phyloP scores from a whole-genome alignment of 1,284 basidiomycete species.

The Malassezia slooffiae region DNA sequence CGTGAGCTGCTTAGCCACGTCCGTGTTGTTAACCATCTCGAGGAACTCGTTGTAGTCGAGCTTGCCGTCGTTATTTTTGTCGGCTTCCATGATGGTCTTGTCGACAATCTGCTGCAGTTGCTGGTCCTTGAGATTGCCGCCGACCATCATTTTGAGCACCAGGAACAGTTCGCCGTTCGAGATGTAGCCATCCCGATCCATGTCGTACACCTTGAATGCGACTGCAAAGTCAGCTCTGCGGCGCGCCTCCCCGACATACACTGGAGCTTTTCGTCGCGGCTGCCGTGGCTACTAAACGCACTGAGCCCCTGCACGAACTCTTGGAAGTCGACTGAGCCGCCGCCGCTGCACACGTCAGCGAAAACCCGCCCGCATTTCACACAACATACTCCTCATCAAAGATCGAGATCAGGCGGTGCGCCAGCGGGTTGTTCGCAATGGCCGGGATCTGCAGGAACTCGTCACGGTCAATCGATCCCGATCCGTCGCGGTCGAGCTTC shows the following conservation, averaged over 20 bases:
- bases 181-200: constrained; percentile 91
- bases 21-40: constrained; percentile 92
- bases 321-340: constrained; percentile 96
- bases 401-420: constrained; percentile 95
- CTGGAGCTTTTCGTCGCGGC: constrained; percentile 86
- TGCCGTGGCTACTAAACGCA: constrained; percentile 91
- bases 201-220: constrained; percentile 97
- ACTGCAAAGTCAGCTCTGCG: constrained; percentile 55
- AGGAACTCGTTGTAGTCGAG: constrained; percentile 94
- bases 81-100: constrained; percentile 99
- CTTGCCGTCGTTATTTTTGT: constrained; percentile 92
- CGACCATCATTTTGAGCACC: constrained; percentile 99
- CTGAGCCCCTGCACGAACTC: constrained; percentile 96
- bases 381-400: constrained; percentile 89
- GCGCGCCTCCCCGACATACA: constrained; percentile 56
- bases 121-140: constrained; percentile 97
- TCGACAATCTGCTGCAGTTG: constrained; percentile 99
- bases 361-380: too few relatives aligned
- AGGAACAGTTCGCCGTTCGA: constrained; percentile 98
- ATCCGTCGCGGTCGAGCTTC: constrained; percentile 97
- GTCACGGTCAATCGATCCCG: constrained; percentile 93
- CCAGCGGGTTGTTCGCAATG: constrained; percentile 93
- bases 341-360: constrained; percentile 52
- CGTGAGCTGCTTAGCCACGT: constrained; percentile 97
- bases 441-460: constrained; percentile 98